Evolutionary conservation across 2,329 filamentous ascomycete genomes (phyloP), one percentile per base, ranked within the genome.

Genomic region (Trichoderma breve): DNA sequence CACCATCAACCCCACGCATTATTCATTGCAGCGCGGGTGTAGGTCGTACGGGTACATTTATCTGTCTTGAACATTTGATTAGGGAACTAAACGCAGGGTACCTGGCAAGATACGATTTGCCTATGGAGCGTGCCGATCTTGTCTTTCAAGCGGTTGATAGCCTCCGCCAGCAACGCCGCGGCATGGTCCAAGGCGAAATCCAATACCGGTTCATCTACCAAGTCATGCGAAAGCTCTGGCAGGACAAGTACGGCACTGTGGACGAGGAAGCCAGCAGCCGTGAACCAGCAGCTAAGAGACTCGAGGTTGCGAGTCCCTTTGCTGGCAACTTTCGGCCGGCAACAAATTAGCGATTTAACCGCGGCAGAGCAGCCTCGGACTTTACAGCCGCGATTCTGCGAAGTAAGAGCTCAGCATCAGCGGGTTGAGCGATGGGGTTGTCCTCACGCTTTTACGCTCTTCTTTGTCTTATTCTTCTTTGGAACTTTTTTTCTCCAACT

Each of bases 1-100:
- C 87, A 43, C 82, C 83, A 1, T 83, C 83, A 8, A 83, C 84
- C 77, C 93, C 95, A 5, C 91, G 95, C 70, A 91, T 98, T 72
- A 88, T 94, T 12, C 92, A 95, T 81, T 95, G 93, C 84, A 97
- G 93, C 78, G 96, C 96, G 8, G 96, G 96, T 51, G 95, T 99
- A 15, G 96, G 96, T 14, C 90, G 96, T 70, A 97, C 93, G 8
- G 96, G 96, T 39, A 98, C 96, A 0, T 99, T 98, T 79, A 97
- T 99, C 77, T 92, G 94, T 2, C 87, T 99, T n/a, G 96, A 98
- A 81, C 94, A 97, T 81, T 88, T 99, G 30, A 86, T 97, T 74
- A 88, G 91, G 43, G 94, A 98, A 81, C 86, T 98, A 11, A 90
- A 93, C 30, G 87, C 90, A 6, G 95, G 94, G 64, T 86, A 90